Conservation (phyloP, 192 early-diverging fungal genomes). For the Coemansia sp. region DNA sequence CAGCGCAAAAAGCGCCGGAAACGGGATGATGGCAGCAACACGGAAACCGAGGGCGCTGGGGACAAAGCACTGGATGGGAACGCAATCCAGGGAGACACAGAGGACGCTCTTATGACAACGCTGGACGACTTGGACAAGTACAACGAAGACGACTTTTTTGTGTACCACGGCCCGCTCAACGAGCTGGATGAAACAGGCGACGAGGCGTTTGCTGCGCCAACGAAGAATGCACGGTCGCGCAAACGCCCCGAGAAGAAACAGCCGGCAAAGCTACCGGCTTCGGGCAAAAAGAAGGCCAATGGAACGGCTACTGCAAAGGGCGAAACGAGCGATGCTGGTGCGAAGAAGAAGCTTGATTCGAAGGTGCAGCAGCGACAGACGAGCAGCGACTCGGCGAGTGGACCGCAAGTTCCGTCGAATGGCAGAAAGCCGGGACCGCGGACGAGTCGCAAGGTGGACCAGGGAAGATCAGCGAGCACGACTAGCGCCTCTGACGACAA, state of each 20-base stretch:
- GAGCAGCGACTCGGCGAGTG: constrained; percentile 16
- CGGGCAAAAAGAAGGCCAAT: constrained; percentile 21
- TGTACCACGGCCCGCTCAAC: constrained; percentile 52
- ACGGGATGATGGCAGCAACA: constrained; percentile 37
- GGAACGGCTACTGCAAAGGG: constrained; percentile 20
- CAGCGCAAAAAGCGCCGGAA: constrained; percentile 50
- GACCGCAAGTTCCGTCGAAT: constrained; percentile 37
- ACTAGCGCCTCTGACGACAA: constrained; percentile 10
- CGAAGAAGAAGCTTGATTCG: constrained; percentile 25
- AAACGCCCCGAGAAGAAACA: constrained; percentile 38
- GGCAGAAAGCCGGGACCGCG: constrained; percentile 47
- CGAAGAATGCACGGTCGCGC: constrained; percentile 27
- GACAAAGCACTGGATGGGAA: background rate
- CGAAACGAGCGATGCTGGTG: constrained; percentile 9
- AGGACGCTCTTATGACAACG: background rate
- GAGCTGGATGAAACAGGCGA: constrained; percentile 23
- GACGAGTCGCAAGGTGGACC: constrained; percentile 49
- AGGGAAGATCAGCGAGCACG: constrained; percentile 10
- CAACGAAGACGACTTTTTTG: constrained; percentile 51
- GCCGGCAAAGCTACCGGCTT: constrained; percentile 11
- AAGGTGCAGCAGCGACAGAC: constrained; percentile 24
- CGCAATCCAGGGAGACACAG: background rate
- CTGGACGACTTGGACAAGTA: constrained; percentile 44
- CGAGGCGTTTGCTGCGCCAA: constrained; percentile 22
- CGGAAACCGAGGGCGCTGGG: constrained; percentile 32